phyloP scores from a whole-genome alignment of 2,329 filamentous ascomycete species.

The Penicillium sumatraense region DNA sequence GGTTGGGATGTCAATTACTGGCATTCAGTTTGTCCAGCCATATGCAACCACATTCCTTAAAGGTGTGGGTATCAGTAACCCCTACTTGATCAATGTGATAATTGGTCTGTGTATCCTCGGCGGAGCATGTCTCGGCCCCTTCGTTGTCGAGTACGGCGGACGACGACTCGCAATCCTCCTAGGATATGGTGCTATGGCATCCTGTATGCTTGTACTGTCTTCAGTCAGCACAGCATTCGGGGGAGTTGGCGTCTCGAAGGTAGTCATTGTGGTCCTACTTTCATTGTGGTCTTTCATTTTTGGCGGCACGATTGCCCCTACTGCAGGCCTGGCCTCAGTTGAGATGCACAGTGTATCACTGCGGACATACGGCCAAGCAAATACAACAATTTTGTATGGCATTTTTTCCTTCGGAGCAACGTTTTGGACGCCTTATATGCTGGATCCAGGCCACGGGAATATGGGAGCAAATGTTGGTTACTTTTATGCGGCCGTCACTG shows the following conservation, averaged over 20 bases:
- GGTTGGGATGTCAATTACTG: constrained; percentile 31
- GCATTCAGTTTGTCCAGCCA: constrained; percentile 27
- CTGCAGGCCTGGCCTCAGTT: constrained; percentile 26
- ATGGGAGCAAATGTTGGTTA: constrained; percentile 36
- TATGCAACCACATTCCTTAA: constrained; percentile 26
- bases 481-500: constrained; percentile 31
- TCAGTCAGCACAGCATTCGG: constrained; percentile 26
- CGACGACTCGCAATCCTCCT: constrained; percentile 26
- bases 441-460: constrained; percentile 28
- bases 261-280: constrained; percentile 30
- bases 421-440: constrained; percentile 34
- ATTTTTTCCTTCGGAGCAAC: constrained; percentile 28
- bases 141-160: constrained; percentile 28
- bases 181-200: constrained; percentile 27
- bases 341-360: constrained; percentile 34
- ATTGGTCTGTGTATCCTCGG: constrained; percentile 25
- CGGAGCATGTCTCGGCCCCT: constrained; percentile 23
- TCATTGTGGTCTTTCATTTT: constrained; percentile 33
- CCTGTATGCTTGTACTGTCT: constrained; percentile 29
- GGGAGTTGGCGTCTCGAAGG: constrained; percentile 18
- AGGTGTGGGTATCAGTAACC: constrained; percentile 27
- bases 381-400: constrained; percentile 26
- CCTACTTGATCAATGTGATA: constrained; percentile 28
- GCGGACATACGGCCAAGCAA: constrained; percentile 33
- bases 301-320: constrained; percentile 29